phyloP scores from a whole-genome alignment of 768 basidiomycete species.

The Podaxis pistillaris region DNA sequence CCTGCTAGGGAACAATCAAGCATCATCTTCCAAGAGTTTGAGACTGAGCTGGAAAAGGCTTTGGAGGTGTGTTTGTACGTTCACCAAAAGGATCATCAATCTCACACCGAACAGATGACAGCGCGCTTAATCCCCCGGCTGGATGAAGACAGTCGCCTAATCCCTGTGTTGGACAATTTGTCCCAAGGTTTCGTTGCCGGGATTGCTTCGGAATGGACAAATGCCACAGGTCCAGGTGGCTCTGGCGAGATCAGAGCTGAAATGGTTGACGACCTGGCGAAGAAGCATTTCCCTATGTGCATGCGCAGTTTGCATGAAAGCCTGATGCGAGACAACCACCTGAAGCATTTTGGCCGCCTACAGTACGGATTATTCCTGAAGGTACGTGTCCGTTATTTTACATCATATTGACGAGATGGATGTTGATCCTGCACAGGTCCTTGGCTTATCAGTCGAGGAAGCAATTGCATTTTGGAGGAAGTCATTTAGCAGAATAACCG shows the following conservation, averaged over 20 bases:
- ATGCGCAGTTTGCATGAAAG: conserved; percentile 89
- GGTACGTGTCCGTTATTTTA: conserved; percentile 40
- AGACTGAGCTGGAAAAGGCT: conserved; percentile 63
- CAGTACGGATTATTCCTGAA: conserved; percentile 96
- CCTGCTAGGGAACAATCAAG: conserved; percentile 46
- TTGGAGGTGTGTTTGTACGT: conserved; percentile 58
- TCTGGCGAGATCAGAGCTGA: conserved; percentile 83
- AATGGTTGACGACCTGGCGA: conserved; percentile 87
- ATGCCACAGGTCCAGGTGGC: conserved; percentile 45
- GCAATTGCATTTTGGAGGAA: conserved; percentile 92
- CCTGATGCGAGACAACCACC: conserved; percentile 73
- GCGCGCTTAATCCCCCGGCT: conserved; percentile 84
- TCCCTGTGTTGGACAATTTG: conserved; percentile 87
- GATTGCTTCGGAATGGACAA: conserved; percentile 78
- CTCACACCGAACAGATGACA: conserved; percentile 54
- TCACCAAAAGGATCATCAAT: not conserved
- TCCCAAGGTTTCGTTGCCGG: conserved; percentile 94
- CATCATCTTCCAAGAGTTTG: conserved; percentile 86
- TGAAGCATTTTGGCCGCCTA: conserved; percentile 90
- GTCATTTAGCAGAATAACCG: conserved; percentile 76
- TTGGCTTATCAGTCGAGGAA: conserved; percentile 93
- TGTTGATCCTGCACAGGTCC: conserved; percentile 51
- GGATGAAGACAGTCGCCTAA: conserved; percentile 90
- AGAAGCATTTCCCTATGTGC: conserved; percentile 91
- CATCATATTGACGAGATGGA: not conserved